A percentile compares a stretch with the other conserved stretches of the same genome.
These are phyloP conservation scores for Ilex asprella DNA, from an alignment of 257 asterid genomes.

Conservation along the genomic window DNA sequence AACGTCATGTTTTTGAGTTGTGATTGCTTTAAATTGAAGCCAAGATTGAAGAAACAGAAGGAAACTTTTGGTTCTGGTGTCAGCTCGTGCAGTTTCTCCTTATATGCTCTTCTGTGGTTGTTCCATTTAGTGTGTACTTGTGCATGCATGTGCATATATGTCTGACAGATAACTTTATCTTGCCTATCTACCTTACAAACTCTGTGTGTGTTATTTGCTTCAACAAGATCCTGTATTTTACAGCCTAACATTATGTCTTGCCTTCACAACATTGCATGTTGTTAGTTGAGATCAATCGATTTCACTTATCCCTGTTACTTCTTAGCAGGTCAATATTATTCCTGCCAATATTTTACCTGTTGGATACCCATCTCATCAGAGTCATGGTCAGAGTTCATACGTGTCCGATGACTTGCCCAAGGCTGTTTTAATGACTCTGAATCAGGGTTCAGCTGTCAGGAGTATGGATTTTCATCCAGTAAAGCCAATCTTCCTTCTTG, in stretches of 20 bases:
- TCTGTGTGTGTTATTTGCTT: neutral
- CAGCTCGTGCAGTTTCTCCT: neutral
- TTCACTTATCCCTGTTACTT: neutral
- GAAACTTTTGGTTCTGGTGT: neutral
- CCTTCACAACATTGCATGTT: too few relatives aligned
- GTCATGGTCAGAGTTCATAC: constrained; percentile 23
- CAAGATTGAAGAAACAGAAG: too few relatives aligned
- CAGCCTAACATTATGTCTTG: too few relatives aligned
- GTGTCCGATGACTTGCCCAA: constrained; percentile 49
- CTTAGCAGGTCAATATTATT: constrained; percentile 36
- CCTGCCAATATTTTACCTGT: constrained; percentile 29
- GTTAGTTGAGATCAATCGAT: neutral
- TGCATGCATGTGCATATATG: neutral
- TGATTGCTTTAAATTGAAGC: too few relatives aligned
- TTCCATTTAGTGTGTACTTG: neutral
- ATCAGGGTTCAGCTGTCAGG: constrained; percentile 57
- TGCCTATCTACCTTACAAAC: constrained; percentile 11
- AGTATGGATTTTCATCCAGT: constrained; percentile 69
- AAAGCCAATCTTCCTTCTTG: constrained; percentile 45
- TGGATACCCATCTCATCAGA: constrained; percentile 33
- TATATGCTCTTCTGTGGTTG: neutral
- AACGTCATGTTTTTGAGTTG: too few relatives aligned
- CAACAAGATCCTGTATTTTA: too few relatives aligned
- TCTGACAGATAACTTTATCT: neutral
- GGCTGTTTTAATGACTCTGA: constrained; percentile 41